Conservation (phyloP, 2,329 filamentous ascomycete genomes). For the Penicillium concentricum region DNA sequence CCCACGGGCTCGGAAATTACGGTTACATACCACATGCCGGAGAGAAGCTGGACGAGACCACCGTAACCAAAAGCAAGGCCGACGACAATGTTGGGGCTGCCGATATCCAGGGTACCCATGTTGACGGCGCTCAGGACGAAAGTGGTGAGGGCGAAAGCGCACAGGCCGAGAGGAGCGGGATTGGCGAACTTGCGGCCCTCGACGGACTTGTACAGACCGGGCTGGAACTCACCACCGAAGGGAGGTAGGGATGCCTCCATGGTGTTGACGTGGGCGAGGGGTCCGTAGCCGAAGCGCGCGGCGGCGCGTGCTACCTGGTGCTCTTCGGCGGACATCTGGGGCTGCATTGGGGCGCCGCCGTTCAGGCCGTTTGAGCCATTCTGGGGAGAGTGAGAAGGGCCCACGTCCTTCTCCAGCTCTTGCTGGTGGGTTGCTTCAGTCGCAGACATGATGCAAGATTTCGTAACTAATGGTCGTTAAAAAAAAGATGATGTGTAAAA, state of each 20-base stretch:
- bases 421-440: conserved; percentile 20
- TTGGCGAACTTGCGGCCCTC: conserved; percentile 71
- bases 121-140: conserved; percentile 77
- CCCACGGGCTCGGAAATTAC: not conserved
- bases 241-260: conserved; percentile 53
- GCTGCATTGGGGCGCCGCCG: conserved; percentile 17
- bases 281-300: conserved; percentile 51
- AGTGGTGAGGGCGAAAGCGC: conserved; percentile 77
- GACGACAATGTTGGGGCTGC: conserved; percentile 64
- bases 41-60: conserved; percentile 73
- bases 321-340: conserved; percentile 46
- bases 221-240: conserved; percentile 72
- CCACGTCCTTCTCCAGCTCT: conserved; percentile 34
- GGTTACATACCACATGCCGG: conserved; percentile 75
- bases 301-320: conserved; percentile 45
- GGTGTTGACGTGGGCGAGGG: conserved; percentile 52
- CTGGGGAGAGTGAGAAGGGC: conserved; percentile 6
- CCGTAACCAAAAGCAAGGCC: conserved; percentile 72
- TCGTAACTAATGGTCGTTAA: not conserved
- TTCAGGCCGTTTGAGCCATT: not conserved
- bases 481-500: not conserved
- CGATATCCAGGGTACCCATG: conserved; percentile 61
- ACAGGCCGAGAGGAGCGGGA: conserved; percentile 73
- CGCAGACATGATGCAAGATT: conserved; percentile 26
- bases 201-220: conserved; percentile 65